Conservation (phyloP, 306 rosid species). For the Corylus americana region DNA sequence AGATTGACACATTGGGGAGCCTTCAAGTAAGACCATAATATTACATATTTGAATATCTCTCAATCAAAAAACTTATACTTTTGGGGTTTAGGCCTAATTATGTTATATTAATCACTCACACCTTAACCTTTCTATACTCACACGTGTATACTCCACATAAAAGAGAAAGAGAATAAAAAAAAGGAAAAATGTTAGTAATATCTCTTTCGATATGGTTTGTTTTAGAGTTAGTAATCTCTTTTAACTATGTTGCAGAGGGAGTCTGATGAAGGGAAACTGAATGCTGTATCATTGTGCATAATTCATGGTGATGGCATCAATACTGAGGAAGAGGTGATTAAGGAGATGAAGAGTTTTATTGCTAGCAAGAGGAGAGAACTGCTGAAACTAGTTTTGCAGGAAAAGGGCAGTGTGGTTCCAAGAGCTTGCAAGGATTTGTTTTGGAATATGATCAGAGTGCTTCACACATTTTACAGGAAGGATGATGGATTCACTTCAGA, state of each 20-base stretch:
- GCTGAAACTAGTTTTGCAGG: slow-evolving; percentile 59
- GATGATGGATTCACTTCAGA: slow-evolving; percentile 73
- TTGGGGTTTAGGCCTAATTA: too few species aligned
- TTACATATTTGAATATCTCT: too few species aligned
- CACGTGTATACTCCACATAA: neutral
- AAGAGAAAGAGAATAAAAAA: neutral
- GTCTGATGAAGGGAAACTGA: slow-evolving; percentile 74
- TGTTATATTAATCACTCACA: too few species aligned
- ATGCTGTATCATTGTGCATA: slow-evolving; percentile 46
- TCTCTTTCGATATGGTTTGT: neutral
- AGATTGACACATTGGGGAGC: too few species aligned
- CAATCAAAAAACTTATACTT: too few species aligned
- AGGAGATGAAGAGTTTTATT: slow-evolving; percentile 40
- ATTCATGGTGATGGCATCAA: slow-evolving; percentile 35
- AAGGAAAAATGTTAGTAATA: neutral
- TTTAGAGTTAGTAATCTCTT: slow-evolving; percentile 7
- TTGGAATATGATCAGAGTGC: slow-evolving; percentile 70
- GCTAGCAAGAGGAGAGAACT: slow-evolving; percentile 58
- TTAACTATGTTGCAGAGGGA: slow-evolving; percentile 61
- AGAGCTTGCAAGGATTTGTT: slow-evolving; percentile 85
- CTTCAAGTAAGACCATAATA: too few species aligned
- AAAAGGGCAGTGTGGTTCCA: slow-evolving; percentile 57
- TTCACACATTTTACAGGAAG: slow-evolving; percentile 67
- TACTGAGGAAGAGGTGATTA: slow-evolving; percentile 44
- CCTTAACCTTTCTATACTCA: too few species aligned